Evolutionary conservation across 495 filamentous ascomycete species (phyloP), one percentile per base, ranked within the genome.

Genomic region (Podospora pseudopauciseta): DNA sequence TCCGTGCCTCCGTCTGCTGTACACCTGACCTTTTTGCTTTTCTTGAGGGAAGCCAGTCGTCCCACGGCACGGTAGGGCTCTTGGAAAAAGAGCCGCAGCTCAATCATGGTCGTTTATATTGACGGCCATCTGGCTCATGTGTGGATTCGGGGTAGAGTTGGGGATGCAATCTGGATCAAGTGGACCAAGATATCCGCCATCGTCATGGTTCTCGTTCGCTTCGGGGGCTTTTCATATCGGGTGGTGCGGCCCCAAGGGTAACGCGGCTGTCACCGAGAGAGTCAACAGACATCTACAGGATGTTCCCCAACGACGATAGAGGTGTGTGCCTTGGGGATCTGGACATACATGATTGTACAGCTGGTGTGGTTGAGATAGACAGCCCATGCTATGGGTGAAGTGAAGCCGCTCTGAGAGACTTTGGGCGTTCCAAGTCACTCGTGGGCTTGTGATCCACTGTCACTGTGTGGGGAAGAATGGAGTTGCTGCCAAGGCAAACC

Each of bases 101-200:
- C 15, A 20, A 20, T 26, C 20, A 49, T 20, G 65, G 32, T 20
- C 5, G 26, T 26, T 23, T 61, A 61, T 26, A 61, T 61, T 61
- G 59, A 26, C 67, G 44, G 53, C 55, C 58, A 68, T 73, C 66
- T 70, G 71, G 71, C 66, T 73, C 68, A 73, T 66, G n/a, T 73
- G 54, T 13, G 23, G 34, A 18, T 60, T 72, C 64, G 71, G 71
- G 71, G 66, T 70, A 68, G 57, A 44, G 4, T 59, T 74, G 69
- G 72, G 70, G 56, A 72, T 70, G 65, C 66, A 74, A 74, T 74
- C 70, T 72, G 70, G 70, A 74, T 74, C 66, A 70, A 74, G 67
- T 65, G 34, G 67, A 61, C 64, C 65, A 66, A 55, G 23, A 23
- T 23, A 23, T 23, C 23, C 23, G 23, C 23, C 23, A 23, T 23